These are phyloP conservation scores for Coniochaeta pulveracea DNA, from an alignment of 2,329 filamentous ascomycete species.

Conservation along the genomic window DNA sequence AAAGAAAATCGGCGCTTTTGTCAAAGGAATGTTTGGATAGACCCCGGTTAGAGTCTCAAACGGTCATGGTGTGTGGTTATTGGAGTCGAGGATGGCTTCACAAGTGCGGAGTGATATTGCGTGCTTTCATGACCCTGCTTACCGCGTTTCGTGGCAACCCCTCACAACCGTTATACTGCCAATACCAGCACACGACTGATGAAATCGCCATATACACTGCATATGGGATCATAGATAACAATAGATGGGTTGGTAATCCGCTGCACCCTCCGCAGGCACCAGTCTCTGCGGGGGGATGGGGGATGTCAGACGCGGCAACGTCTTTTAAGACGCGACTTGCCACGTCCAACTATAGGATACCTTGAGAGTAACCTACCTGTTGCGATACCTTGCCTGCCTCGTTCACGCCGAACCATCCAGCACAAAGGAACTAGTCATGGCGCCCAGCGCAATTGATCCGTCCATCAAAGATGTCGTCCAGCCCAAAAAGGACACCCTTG, in stretches of 20 bases:
- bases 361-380: neutral
- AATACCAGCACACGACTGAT: neutral
- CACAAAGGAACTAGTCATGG: conserved; percentile 20
- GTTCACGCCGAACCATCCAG: neutral
- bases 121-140: too few species aligned
- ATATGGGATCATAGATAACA: conserved; percentile 10
- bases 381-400: neutral
- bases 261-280: too few species aligned
- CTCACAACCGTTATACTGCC: too few species aligned
- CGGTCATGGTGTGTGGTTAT: too few species aligned
- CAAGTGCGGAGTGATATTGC: conserved; percentile 1
- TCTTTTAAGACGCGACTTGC: too few species aligned
- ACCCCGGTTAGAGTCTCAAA: too few species aligned
- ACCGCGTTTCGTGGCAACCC: too few species aligned
- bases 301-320: too few species aligned
- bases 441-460: conserved; percentile 47
- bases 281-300: too few species aligned
- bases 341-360: neutral
- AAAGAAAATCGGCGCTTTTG: too few species aligned
- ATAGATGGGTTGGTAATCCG: conserved; percentile 7
- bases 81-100: conserved; percentile 2
- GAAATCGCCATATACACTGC: conserved; percentile 7
- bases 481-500: conserved; percentile 53
- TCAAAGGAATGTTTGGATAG: too few species aligned
- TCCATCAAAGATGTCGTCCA: conserved; percentile 51